Evolutionary conservation across 2,329 filamentous ascomycete genomes (phyloP).

Genomic region (Apiospora aurea): DNA sequence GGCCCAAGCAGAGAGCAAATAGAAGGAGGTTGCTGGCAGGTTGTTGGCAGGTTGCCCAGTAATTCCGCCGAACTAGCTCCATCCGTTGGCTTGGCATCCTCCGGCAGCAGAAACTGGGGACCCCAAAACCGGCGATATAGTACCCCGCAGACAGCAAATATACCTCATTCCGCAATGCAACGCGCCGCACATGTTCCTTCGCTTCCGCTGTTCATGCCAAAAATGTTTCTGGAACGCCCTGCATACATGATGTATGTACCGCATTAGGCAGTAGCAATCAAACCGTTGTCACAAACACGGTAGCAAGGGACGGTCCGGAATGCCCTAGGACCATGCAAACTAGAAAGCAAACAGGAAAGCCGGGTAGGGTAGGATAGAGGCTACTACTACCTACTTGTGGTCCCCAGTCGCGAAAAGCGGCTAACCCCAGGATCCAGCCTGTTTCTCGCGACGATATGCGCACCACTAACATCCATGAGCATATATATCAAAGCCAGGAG

Average conservation of each 20-base stretch:
- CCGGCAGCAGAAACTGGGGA: constrained; percentile 20
- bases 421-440: constrained; percentile 4
- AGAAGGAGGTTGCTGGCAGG: not conserved
- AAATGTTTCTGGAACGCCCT: not conserved
- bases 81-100: constrained; percentile 22
- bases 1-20: not conserved
- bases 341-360: constrained; percentile 18
- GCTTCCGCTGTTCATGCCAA: not conserved
- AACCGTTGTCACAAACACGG: not conserved
- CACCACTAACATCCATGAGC: constrained; percentile 15
- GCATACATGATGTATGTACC: not conserved
- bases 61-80: constrained; percentile 24
- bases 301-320: not conserved
- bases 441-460: constrained; percentile 8
- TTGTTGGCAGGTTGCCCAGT: constrained; percentile 9
- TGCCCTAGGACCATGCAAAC: not conserved
- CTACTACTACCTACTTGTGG: not conserved
- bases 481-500: not conserved
- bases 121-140: constrained; percentile 9
- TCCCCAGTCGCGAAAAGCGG: constrained; percentile 14
- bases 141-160: constrained; percentile 17
- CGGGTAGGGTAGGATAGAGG: not conserved
- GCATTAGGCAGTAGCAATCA: not conserved
- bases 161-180: constrained; percentile 13
- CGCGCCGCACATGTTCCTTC: not conserved